Conservation (phyloP, 306 rosid species). For the Castanea crenata region DNA sequence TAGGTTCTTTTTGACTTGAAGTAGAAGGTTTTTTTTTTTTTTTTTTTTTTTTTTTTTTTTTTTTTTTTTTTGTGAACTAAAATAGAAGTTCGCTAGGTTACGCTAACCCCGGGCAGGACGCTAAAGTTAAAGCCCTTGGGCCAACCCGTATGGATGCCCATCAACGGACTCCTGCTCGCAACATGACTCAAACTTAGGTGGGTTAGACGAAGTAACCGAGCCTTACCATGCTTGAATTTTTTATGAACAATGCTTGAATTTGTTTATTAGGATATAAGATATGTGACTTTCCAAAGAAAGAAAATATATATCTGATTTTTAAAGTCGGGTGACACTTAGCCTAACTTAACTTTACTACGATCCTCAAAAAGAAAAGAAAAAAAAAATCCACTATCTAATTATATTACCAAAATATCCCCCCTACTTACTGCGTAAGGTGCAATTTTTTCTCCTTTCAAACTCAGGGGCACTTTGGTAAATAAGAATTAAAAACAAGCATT, state of each 20-base stretch:
- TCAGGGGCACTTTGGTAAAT: neutral
- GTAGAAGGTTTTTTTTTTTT: neutral
- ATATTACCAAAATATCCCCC: neutral
- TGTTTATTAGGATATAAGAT: neutral
- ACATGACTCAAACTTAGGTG: no score
- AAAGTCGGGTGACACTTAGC: neutral
- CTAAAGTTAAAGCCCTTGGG: no score
- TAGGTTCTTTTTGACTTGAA: conserved; percentile 12
- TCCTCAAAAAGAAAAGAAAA: no score
- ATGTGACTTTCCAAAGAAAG: neutral
- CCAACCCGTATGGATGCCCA: no score
- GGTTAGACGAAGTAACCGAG: no score
- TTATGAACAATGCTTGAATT: neutral
- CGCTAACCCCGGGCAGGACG: no score
- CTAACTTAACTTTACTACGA: neutral
- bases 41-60: no score
- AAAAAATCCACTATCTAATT: neutral
- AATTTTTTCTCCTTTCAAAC: neutral
- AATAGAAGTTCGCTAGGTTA: no score
- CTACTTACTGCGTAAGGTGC: neutral
- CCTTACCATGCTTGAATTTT: neutral
- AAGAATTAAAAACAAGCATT: neutral
- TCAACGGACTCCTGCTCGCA: no score
- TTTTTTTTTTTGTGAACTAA: no score
- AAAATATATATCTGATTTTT: neutral